A percentile compares a stretch with the other conserved stretches of the same genome.
phyloP scores from a whole-genome alignment of 345 rosid species.

The Gossypium longicalyx region DNA sequence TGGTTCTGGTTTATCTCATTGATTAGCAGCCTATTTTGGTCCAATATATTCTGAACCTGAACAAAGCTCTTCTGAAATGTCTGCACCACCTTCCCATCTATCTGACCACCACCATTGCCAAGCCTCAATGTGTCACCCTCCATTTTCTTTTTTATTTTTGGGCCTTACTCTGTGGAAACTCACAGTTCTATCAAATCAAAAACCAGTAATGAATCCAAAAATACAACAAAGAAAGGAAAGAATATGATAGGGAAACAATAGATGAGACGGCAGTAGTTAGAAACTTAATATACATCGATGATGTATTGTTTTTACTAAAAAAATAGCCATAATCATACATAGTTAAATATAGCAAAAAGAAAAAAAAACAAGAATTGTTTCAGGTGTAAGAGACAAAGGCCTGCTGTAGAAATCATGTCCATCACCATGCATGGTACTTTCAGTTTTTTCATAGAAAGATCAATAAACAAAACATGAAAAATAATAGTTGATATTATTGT shows the following conservation, averaged over 20 bases:
- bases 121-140: conserved; percentile 56
- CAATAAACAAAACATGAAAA: conserved; percentile 12
- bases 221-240: neutral
- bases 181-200: conserved; percentile 24
- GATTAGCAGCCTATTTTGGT: conserved; percentile 65
- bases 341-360: neutral
- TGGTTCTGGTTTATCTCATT: conserved; percentile 77
- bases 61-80: conserved; percentile 68
- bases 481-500: conserved; percentile 10
- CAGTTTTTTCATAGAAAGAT: conserved; percentile 6
- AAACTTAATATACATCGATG: neutral
- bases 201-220: conserved; percentile 23
- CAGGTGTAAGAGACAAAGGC: conserved; percentile 19
- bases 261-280: conserved; percentile 18
- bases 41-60: conserved; percentile 62
- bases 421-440: conserved; percentile 21
- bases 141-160: conserved; percentile 26
- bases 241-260: conserved; percentile 9
- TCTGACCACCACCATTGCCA: conserved; percentile 40
- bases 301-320: neutral
- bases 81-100: conserved; percentile 59
- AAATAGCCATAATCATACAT: conserved; percentile 9
- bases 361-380: no score
- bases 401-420: conserved; percentile 36
- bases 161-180: neutral